A percentile compares a stretch with the other conserved stretches of the same genome.
phyloP scores from a whole-genome alignment of 192 early-diverging fungal species.

The Podila verticillata region DNA sequence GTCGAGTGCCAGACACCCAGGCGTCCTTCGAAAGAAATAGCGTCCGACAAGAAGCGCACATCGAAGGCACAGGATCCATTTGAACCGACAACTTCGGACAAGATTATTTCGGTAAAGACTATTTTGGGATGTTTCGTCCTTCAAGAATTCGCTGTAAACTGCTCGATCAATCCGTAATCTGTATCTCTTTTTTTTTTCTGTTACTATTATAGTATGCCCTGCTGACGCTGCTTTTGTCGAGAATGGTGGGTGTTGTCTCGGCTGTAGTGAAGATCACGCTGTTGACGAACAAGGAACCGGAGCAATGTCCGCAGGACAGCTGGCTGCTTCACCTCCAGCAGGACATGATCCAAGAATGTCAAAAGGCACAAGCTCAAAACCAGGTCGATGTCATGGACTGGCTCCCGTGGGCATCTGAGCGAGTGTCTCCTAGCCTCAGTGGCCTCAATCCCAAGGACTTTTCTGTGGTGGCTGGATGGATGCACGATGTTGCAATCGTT shows the following conservation, averaged over 20 bases:
- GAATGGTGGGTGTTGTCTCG: neutral
- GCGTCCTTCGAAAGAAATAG: conserved; percentile 2
- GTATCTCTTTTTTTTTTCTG: neutral
- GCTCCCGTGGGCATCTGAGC: conserved; percentile 1
- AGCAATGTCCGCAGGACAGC: neutral
- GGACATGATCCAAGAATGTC: neutral
- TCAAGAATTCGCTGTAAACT: neutral
- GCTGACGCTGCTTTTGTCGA: neutral
- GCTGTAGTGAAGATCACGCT: neutral
- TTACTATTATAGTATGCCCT: neutral
- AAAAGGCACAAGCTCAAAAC: neutral
- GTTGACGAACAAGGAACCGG: neutral
- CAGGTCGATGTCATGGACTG: conserved; percentile 18
- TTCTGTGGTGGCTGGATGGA: conserved; percentile 8
- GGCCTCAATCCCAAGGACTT: neutral
- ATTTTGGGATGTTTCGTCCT: neutral
- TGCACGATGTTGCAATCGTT: conserved; percentile 14
- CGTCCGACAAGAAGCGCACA: conserved; percentile 5
- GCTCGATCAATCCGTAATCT: neutral
- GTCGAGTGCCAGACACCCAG: conserved; percentile 23
- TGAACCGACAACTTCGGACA: conserved; percentile 20
- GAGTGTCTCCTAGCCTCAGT: neutral
- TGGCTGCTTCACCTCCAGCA: neutral
- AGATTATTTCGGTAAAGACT: conserved; percentile 22
- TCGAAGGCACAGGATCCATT: conserved; percentile 15